Evolutionary conservation across 805 yeast species (phyloP).

Genomic region (Candida odintsovae): DNA sequence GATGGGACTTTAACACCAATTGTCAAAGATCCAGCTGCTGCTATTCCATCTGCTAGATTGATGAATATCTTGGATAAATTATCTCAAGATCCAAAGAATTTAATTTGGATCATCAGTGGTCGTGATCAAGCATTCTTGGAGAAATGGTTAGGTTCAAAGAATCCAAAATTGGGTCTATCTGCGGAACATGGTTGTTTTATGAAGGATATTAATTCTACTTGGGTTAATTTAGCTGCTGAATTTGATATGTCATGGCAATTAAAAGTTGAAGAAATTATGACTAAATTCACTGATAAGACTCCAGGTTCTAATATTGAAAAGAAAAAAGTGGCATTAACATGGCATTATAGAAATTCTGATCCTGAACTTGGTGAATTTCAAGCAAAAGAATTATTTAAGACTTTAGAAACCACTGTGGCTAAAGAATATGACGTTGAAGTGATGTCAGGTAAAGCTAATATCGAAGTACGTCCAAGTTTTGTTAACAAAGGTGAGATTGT

Average conservation of each 20-base stretch:
- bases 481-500: constrained; percentile 97
- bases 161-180: constrained; percentile 66
- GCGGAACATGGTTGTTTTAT: constrained; percentile 98
- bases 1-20: constrained; percentile 98
- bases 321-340: constrained; percentile 90
- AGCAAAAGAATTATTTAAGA: constrained; percentile 66
- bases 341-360: constrained; percentile 96
- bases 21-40: constrained; percentile 96
- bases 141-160: constrained; percentile 70
- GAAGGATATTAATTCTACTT: constrained; percentile 61
- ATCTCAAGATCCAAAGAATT: constrained; percentile 71
- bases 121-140: constrained; percentile 88
- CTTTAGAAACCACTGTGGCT: constrained; percentile 54
- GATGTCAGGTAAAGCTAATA: constrained; percentile 95
- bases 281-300: constrained; percentile 74
- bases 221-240: constrained; percentile 82
- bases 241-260: constrained; percentile 93
- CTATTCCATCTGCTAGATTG: constrained; percentile 81
- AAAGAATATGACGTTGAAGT: constrained; percentile 79
- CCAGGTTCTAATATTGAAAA: constrained; percentile 85
- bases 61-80: constrained; percentile 52
- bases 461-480: constrained; percentile 94
- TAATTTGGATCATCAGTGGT: constrained; percentile 94
- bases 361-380: constrained; percentile 90
- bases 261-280: constrained; percentile 71